These are phyloP conservation scores for Phaeotremella skinneri DNA, from an alignment of 768 basidiomycete genomes.

Conservation along the genomic window DNA sequence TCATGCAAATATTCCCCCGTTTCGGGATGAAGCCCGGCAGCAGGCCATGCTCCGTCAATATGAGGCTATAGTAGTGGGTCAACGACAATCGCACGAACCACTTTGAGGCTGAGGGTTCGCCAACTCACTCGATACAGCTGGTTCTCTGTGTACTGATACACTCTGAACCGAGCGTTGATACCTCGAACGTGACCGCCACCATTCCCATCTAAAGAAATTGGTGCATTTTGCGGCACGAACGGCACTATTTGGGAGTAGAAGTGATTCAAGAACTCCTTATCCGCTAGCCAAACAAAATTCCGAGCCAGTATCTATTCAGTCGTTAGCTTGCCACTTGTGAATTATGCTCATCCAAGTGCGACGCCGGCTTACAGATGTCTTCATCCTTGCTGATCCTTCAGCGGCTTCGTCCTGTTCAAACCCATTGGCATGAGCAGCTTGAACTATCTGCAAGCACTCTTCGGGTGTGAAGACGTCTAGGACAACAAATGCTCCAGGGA, in stretches of 20 bases:
- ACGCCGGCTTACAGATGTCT: constrained; percentile 55
- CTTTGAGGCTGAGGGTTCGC: not conserved
- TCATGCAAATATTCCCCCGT: constrained; percentile 59
- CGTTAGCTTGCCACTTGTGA: no score
- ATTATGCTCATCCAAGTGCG: no score
- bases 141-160: constrained; percentile 59
- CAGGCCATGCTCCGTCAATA: constrained; percentile 62
- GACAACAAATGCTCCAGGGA: constrained; percentile 58
- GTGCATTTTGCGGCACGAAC: constrained; percentile 54
- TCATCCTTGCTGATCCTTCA: constrained; percentile 56
- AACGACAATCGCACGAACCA: constrained; percentile 5
- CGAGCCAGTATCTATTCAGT: constrained; percentile 55
- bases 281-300: constrained; percentile 61
- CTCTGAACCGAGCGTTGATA: constrained; percentile 58
- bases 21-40: constrained; percentile 55
- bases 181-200: constrained; percentile 55
- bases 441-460: constrained; percentile 57
- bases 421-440: constrained; percentile 56
- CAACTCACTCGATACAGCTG: constrained; percentile 55
- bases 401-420: constrained; percentile 59
- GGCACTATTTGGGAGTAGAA: constrained; percentile 56
- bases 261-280: constrained; percentile 53
- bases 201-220: constrained; percentile 29
- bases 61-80: constrained; percentile 51
- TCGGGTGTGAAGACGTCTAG: constrained; percentile 56